Percentiles rank a stretch among this genome's conserved stretches.
These are phyloP conservation scores for Royoungia palumana DNA, from an alignment of 768 basidiomycete genomes.

Conservation along the genomic window DNA sequence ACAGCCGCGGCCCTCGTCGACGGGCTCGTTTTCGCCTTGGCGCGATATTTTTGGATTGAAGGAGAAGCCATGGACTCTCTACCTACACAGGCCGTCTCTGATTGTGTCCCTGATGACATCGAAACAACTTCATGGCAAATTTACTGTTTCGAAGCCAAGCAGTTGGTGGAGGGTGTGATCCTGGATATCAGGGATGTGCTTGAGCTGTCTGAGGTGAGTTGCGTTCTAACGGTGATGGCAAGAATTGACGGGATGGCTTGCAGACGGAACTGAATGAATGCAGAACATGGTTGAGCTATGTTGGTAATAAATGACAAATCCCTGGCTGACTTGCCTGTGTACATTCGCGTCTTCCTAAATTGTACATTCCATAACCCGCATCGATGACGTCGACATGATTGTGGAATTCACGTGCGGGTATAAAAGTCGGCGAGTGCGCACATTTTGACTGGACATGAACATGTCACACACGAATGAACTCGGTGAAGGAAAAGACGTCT, in stretches of 20 bases:
- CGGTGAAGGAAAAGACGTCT: slow-evolving; percentile 33
- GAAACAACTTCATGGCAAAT: slow-evolving; percentile 12
- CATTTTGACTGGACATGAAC: neutral
- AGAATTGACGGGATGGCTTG: slow-evolving; percentile 5
- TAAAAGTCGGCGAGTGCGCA: neutral
- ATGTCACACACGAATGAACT: slow-evolving; percentile 25
- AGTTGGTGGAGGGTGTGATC: slow-evolving; percentile 13
- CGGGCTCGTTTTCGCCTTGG: slow-evolving; percentile 39
- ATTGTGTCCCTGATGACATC: neutral
- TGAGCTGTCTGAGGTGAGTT: slow-evolving; percentile 19
- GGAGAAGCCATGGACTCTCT: slow-evolving; percentile 7
- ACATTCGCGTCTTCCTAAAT: slow-evolving; percentile 9
- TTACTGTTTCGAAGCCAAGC: slow-evolving; percentile 8
- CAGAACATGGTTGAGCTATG: slow-evolving; percentile 17
- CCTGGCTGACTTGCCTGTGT: neutral
- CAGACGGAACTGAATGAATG: slow-evolving; percentile 28
- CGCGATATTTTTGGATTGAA: slow-evolving; percentile 34
- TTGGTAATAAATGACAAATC: slow-evolving; percentile 9
- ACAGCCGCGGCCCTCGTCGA: slow-evolving; percentile 52
- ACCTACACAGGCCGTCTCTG: neutral
- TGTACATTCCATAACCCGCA: slow-evolving; percentile 5
- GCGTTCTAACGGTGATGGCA: too few species aligned
- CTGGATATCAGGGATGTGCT: slow-evolving; percentile 27
- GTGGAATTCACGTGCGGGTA: neutral
- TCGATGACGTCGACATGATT: slow-evolving; percentile 9